Base-by-base conservation (phyloP, 2,329 filamentous ascomycete species). In the Lachnellula occidentalis region DNA sequence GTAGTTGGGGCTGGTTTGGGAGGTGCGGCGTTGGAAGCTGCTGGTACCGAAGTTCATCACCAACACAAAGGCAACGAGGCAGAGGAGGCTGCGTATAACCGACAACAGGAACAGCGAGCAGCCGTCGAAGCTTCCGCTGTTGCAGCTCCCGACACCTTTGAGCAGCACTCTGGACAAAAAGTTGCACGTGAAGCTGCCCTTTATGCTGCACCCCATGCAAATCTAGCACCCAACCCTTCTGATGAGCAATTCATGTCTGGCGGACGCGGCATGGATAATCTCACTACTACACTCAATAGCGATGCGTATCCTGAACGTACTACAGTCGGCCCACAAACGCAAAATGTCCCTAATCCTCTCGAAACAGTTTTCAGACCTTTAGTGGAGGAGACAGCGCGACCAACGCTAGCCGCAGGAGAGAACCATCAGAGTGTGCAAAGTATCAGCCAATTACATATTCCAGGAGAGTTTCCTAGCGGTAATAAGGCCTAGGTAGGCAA, bases 401-500 rank as follows among this genome's bases (percentile, higher is more conserved):
- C 66, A 21, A 45, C 50, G 11, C 50, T 66, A 12, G 58, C 61
- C 24, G 57, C 60, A 12, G 61, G 60, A 15, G 60, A 63, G 36
- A 64, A 61, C 34, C 61, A 67, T 53, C 48, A 59, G 11, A 67
- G 64, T 43, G 61, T 59, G 5, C 50, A 57, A 41, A 67, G 61
- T 45, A 63, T 68, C 34, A 64, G 60, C 21, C 61, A 68, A 37
- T 57, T 69, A 14, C 67, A 69, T 55, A 60, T 69, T 41, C 67
- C 67, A 3, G 67, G 67, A 3, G 67, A 67, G 45, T 69, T 54
- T 53, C 67, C 67, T 3, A 58, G 43, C 36, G 34, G 12, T 9
- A 48, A 21, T 27, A 36, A 37, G 22, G n/a, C 41, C 1, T 43
- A 43, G 19, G 17, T n/a, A 45, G 21, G 24, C 11, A 22, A 34